phyloP scores from a whole-genome alignment of 441 rosid genomes.

The Aleurites moluccanus region DNA sequence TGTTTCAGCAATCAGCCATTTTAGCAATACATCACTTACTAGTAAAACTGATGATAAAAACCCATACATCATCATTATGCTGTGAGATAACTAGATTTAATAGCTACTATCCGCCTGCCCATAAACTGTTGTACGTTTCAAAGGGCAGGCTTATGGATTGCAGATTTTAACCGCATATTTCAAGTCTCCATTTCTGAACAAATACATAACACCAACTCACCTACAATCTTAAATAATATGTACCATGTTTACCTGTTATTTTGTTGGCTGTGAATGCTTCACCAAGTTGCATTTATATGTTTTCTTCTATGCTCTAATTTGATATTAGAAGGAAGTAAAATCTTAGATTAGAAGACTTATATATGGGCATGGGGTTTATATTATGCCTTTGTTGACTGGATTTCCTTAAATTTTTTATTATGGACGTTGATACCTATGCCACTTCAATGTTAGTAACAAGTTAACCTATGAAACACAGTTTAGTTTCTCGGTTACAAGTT shows the following conservation, averaged over 20 bases:
- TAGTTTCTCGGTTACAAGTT: too few species aligned
- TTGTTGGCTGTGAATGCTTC: not conserved
- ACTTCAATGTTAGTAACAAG: too few species aligned
- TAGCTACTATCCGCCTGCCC: not conserved
- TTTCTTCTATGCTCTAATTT: too few species aligned
- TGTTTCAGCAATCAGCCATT: not conserved
- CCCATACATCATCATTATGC: not conserved
- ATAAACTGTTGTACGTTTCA: not conserved
- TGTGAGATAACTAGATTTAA: not conserved
- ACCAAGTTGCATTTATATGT: not conserved
- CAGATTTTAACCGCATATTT: not conserved
- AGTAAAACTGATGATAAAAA: not conserved
- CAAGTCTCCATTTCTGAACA: not conserved
- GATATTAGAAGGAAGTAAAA: too few species aligned
- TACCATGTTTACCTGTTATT: not conserved
- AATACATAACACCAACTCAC: not conserved
- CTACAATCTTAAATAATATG: too few species aligned
- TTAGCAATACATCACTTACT: slow-evolving; percentile 11
- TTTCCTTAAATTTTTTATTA: too few species aligned
- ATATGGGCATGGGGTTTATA: too few species aligned
- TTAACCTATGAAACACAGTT: too few species aligned
- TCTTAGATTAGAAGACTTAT: too few species aligned
- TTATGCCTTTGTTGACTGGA: too few species aligned
- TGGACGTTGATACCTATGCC: too few species aligned
- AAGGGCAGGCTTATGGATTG: not conserved